Evolutionary conservation across 805 yeast species (phyloP), one percentile per base, ranked within the genome.

Genomic region (Kluyveromyces starmeri): DNA sequence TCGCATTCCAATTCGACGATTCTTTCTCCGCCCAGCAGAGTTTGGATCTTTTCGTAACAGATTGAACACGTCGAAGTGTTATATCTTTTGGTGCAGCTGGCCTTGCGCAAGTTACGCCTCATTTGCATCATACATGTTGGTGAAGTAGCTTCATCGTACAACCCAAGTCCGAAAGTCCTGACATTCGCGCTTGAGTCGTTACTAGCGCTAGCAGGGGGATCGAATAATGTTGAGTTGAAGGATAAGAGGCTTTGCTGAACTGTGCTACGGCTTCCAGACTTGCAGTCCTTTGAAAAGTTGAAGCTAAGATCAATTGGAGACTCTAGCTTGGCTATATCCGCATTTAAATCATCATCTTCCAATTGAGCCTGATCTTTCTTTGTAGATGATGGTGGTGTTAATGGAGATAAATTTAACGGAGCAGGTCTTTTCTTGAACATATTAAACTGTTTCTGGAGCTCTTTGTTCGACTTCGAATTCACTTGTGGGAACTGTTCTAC

Each of bases 11-110:
- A 40, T 21, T 62, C 65, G 3, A 71, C 37, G 1, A 64, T 41
- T 21, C 55, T 61, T 50, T 71, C 76, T 9, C 70, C 71, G 7
- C 48, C 45, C 23, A 70, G 57, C 10, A 58, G 51, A 28, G 53
- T 54, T 2, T 56, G 49, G 24, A 71, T 45, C 4, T 61, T 51
- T 38, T 70, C 75, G 10, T 59, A 58, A 46, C 77, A 71, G 25
- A 69, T 55, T 10, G 64, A 58, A 43, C 76, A 71, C 3, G 20
- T 33, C 21, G 50, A 55, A 15, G 55, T 50, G 3, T 47, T 27
- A 29, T 41, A 54, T 19, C 48, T 50, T 36, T 51, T 54, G 10
- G 49, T 44, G 17, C 48, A 50, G 4, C 41, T 41, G 4, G 37
- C 36, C 16, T 28, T 45, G 27, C 28, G 13, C 3, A 42, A 35